phyloP scores from a whole-genome alignment of 2,329 filamentous ascomycete genomes.

The Fusarium guadeloupense region DNA sequence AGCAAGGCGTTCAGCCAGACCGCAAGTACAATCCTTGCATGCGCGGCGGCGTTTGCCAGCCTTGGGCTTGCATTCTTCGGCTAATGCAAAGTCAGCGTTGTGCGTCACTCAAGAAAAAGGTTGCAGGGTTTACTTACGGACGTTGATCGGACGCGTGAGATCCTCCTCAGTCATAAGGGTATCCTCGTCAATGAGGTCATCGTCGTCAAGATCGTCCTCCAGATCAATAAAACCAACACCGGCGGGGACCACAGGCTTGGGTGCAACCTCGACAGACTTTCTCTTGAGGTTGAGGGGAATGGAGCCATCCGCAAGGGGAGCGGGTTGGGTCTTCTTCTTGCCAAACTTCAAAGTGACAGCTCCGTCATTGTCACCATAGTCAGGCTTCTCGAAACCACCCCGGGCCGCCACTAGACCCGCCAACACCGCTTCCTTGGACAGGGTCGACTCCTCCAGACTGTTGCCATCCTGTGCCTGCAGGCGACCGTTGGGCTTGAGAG shows the following conservation, averaged over 20 bases:
- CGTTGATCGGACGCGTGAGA: conserved; percentile 76
- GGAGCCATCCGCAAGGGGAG: conserved; percentile 34
- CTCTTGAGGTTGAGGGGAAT: conserved; percentile 54
- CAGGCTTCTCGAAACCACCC: conserved; percentile 78
- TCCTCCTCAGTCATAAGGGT: conserved; percentile 87
- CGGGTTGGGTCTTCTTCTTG: conserved; percentile 47
- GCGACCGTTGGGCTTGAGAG: conserved; percentile 74
- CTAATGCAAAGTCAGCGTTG: conserved; percentile 51
- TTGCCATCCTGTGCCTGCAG: conserved; percentile 77
- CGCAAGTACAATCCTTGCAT: conserved; percentile 98
- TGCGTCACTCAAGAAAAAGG: not conserved
- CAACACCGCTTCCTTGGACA: conserved; percentile 77
- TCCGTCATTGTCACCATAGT: conserved; percentile 65
- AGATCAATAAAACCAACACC: conserved; percentile 76
- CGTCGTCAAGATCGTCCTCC: conserved; percentile 73
- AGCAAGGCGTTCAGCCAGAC: conserved; percentile 84
- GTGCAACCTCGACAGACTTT: conserved; percentile 52
- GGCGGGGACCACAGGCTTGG: conserved; percentile 55
- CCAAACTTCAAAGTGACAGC: conserved; percentile 62
- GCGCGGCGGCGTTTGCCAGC: conserved; percentile 88
- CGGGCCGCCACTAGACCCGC: conserved; percentile 75
- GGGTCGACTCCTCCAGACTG: conserved; percentile 54
- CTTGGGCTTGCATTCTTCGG: conserved; percentile 87
- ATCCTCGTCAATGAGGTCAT: conserved; percentile 92
- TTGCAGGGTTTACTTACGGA: conserved; percentile 70